Base-by-base conservation (phyloP, 2,329 filamentous ascomycete genomes). In the Cercospora sp. region DNA sequence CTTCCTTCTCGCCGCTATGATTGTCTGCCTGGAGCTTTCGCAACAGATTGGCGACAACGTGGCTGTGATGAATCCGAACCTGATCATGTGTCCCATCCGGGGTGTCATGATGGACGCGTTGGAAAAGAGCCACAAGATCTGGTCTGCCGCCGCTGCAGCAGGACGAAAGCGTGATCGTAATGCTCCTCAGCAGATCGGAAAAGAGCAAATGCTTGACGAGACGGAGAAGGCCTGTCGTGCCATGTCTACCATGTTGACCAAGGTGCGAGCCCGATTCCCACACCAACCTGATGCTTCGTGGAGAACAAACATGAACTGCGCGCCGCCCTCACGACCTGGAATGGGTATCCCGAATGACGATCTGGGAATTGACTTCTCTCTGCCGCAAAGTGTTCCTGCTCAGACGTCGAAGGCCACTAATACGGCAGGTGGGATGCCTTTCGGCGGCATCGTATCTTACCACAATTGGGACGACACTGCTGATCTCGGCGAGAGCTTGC, bases 1-100 rank as follows among this genome's bases (percentile, higher is more conserved):
- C 66, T 86, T 85, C 70, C 74, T 85, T 3, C 75, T 85, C 0
- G 83, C 82, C 3, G 81, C 82, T 10, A 85, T 83, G 77, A 74
- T 85, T 9, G 73, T 85, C 2, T 85, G 83, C 68, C 76, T 83
- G 7, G 83, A 83, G 65, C 68, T 85, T 1, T 73, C 70, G 7
- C 70, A 74, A 40, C 75, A 78, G 58, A 74, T 78, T 6, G 63
- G 72, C 43, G 66, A 61, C 37, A 59, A 66, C 9, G n/a, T 67
- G 16, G 60, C 67, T 40, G 30, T 68, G 37, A 37, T 68, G 21
- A 58, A 69, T 21, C 69, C 69, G 9, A 58, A 61, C 6, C 69
- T 66, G 1, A 62, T 57, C 12, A 45, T 71, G 8, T 78, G 75
- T 65, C 76, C 73, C 21, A 69, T 68, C 13, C 72, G 74, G 40